Evolutionary conservation across 805 yeast species (phyloP), one percentile per base, ranked within the genome.

Genomic region (Cyberlindnera mississippiensis): DNA sequence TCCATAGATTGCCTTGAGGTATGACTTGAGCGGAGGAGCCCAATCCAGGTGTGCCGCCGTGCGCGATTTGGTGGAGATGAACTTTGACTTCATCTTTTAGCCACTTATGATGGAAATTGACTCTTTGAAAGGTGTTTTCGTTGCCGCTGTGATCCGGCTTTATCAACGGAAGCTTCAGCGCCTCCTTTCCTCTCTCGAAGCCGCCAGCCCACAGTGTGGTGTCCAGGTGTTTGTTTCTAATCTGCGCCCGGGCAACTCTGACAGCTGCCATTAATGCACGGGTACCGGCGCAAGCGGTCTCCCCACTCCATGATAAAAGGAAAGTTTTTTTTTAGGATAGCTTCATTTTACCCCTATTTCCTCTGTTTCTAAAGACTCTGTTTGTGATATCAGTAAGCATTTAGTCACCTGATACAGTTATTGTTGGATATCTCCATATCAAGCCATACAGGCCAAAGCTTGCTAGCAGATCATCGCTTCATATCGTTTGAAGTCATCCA

Each of bases 1-100:
- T 11, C 95, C 95, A 56, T 86, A 87, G 0, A 80, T 63, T 7
- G 76, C 67, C 14, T 72, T 59, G 30, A 87, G 69, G 45, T 82
- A 85, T 7, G 67, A 57, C 48, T 71, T 72, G 48, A 87, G 62
- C 0, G 89, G 82, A 14, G 70, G 62, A 1, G 63, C 48, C 95
- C 95, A 87, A 57, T 81, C 85, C 45, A 78, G 63, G 13, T 71
- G 78, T 24, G 73, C 76, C 1, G 88, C 75, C 24, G 61, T 57
- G 51, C 73, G 69, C 16, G 62, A 50, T 28, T 50, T 44, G 2
- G 59, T 47, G 17, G 52, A 40, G 26, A 57, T 53, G 44, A 56
- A 52, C 31, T 33, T 39, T 26, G 54, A 45, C 42, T 53, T 49
- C 52, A 50, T 47, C 16, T 32, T 12, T 14, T 22, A 9, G 16